Base-by-base conservation (phyloP, 169 alveolate species). In the Plasmodium cynomolgi region DNA sequence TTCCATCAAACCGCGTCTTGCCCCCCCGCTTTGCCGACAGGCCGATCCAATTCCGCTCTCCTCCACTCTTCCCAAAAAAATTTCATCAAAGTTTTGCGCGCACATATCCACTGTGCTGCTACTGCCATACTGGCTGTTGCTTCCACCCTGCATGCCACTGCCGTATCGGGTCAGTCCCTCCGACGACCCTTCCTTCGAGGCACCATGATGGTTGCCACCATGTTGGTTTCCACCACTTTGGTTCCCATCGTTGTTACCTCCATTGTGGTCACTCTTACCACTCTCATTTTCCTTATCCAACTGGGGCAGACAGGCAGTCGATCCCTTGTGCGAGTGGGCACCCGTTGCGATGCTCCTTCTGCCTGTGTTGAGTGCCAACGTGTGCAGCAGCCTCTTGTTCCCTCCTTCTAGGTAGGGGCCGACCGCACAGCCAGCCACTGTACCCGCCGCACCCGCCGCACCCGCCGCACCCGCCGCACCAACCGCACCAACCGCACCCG, bases 161-260 rank as follows among this genome's bases (percentile, higher is more conserved):
- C 77, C 77, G 37, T 68, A 68, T 23, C 41, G 77, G 6, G 77
- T 29, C 77, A 68, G n/a, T 68, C 77, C 77, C 77, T 68, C 77
- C 77, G 31, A 33, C 37, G 77, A 11, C 37, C 17, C 77, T 29
- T 68, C 37, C n/a, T 68, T 29, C 37, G 20, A 26, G 17, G 3
- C 31, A 23, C 77, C 37, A 9, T 11, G 13, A 0, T n/a, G 13
- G 17, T 62, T 62, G 0, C 3, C 34, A 62, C 34, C 37, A 9
- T 11, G 13, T 1, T n/a, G 13, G 17, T 62, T 62, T 0, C 3
- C 34, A 62, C 34, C 75, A 23, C 37, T 44, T n/a, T n/a, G n/a
- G 11, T 44, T 11, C 58, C 58, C 58, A 44, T 44, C 58, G 58
- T 44, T 44, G 11, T 44, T 44, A 44, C 11, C 58, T 44, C 5